These are phyloP conservation scores for Fusarium gaditjirri DNA, from an alignment of 2,329 filamentous ascomycete species.

Conservation along the genomic window DNA sequence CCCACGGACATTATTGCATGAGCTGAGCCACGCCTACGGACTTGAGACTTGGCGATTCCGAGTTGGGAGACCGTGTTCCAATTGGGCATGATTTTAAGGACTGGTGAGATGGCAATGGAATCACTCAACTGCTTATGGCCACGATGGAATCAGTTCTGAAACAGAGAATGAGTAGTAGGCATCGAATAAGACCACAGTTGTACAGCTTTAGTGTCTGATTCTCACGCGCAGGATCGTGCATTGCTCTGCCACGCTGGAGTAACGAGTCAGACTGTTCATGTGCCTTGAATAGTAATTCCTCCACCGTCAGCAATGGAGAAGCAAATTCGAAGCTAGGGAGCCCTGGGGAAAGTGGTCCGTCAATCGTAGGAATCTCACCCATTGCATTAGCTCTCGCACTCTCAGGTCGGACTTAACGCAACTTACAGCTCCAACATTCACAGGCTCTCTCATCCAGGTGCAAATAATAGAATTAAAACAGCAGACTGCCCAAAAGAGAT, in stretches of 20 bases:
- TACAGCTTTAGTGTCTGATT: background rate
- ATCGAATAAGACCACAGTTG: background rate
- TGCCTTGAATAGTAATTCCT: rapidly evolving
- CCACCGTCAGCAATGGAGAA: background rate
- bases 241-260: background rate
- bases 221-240: background rate
- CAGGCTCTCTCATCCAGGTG: too few species aligned
- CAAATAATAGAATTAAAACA: too few species aligned
- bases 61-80: background rate
- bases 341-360: background rate
- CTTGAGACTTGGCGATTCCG: rapidly evolving
- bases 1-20: background rate
- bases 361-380: background rate
- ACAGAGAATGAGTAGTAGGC: rapidly evolving
- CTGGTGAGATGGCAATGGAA: too few species aligned
- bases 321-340: background rate
- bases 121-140: background rate
- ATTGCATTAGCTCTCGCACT: background rate
- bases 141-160: background rate
- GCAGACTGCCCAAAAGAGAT: background rate
- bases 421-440: background rate
- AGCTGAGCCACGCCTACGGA: background rate
- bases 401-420: background rate
- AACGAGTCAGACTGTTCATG: background rate
- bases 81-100: background rate